Percentiles rank a stretch among this genome's conserved stretches.
Evolutionary conservation across 2,329 filamentous ascomycete genomes (phyloP).

Genomic region (Pseudodiploospora longispora): DNA sequence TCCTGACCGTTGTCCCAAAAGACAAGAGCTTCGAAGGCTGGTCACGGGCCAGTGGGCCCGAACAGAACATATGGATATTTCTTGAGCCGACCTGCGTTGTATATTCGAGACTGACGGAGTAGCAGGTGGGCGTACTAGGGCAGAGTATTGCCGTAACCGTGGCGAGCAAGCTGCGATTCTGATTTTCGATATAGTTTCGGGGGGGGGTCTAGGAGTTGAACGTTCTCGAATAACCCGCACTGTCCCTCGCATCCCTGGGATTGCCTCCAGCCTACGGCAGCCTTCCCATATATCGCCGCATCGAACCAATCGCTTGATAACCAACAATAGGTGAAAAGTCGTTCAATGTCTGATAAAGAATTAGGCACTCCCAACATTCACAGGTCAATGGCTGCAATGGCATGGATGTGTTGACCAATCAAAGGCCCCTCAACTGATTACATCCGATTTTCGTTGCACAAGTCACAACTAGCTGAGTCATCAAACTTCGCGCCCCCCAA

Average conservation of each 20-base stretch:
- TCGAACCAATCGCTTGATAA: conserved; percentile 1
- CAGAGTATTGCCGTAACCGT: conserved; percentile 7
- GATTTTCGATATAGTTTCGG: conserved; percentile 1
- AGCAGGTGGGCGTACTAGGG: conserved; percentile 10
- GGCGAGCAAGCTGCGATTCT: conserved; percentile 3
- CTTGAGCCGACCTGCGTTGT: conserved; percentile 7
- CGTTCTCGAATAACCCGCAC: conserved; percentile 12
- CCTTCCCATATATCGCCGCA: conserved; percentile 16
- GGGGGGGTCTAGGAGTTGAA: conserved; percentile 10
- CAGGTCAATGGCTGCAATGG: too few relatives aligned
- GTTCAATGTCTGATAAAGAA: too few relatives aligned
- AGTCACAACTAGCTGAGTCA: conserved; percentile 25
- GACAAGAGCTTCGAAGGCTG: neutral
- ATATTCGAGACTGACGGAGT: conserved; percentile 2
- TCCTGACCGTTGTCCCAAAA: conserved; percentile 7
- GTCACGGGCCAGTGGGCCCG: conserved; percentile 7
- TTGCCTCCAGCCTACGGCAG: conserved; percentile 12
- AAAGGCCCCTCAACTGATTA: too few relatives aligned
- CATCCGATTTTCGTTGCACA: neutral
- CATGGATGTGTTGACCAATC: too few relatives aligned
- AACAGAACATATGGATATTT: conserved; percentile 2
- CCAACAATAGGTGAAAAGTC: neutral
- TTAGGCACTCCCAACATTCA: too few relatives aligned
- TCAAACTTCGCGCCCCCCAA: conserved; percentile 17
- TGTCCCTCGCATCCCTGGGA: conserved; percentile 22